Base-by-base conservation (phyloP, 768 basidiomycete species). In the Rhodotorula babjevae region DNA sequence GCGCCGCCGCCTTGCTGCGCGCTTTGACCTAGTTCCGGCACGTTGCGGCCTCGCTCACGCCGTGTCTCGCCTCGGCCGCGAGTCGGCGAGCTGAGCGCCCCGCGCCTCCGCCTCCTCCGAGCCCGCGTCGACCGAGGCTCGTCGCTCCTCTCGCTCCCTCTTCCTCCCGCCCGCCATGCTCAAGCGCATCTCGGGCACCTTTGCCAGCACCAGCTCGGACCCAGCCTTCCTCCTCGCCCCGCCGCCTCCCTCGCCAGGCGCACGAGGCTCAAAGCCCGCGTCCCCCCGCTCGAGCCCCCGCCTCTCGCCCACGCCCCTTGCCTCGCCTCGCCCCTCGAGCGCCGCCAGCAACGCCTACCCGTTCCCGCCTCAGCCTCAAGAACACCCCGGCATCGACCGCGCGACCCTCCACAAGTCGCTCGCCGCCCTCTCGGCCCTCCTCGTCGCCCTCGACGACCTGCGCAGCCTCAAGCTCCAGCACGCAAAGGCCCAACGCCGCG, bases 371-470 rank as follows among this genome's bases (percentile, higher is more conserved):
- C 63, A 33, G 31, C 42, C 53, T 4, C n/a, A n/a, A n/a, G n/a
- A n/a, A n/a, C 53, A 15, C 18, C 44, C 27, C 2, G 42, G n/a
- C 6, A 60, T 78, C 42, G 77, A 78, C 19, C 72, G 77, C 18
- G 29, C 46, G 14, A 67, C 63, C 36, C 66, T 78, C 12, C 77
- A 78, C 63, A 67, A 68, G 46, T 49, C 73, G 8, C 68, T 78
- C 31, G 33, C 58, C 2, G 16, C 44, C 5, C 58, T 78, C 27
- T 60, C 62, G 2, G 50, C 56, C 6, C 40, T 78, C 27, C 68
- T 78, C 36, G 77, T 74, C 55, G 70, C 72, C 16, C 61, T 78
- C 29, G 77, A 78, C 53, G 75, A 76, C 9, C 49, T 72, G n/a
- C 44, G 75, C 23, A 60, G 67, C 1, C 29, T 73, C 19, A 44